phyloP scores from a whole-genome alignment of 2,329 filamentous ascomycete species.

The Fusarium verrucosum region DNA sequence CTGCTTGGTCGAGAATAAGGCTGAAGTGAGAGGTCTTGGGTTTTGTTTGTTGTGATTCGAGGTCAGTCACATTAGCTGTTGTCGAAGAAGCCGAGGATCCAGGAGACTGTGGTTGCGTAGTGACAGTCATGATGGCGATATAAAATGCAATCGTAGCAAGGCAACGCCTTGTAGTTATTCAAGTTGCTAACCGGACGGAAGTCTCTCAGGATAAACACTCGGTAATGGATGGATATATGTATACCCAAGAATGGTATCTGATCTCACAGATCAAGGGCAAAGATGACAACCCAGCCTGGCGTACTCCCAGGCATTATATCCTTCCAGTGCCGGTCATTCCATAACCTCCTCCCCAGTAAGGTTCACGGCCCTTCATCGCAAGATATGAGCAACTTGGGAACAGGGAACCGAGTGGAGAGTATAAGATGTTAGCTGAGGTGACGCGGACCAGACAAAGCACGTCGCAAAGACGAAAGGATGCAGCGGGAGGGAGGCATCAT shows the following conservation, averaged over 20 bases:
- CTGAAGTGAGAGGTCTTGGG: constrained; percentile 57
- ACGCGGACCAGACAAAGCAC: constrained; percentile 6
- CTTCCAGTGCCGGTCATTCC: neutral
- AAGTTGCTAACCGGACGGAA: neutral
- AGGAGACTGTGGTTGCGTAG: constrained; percentile 34
- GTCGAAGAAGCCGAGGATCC: constrained; percentile 37
- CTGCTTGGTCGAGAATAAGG: constrained; percentile 66
- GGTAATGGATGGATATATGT: neutral
- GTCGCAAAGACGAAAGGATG: constrained; percentile 7
- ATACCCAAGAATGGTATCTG: neutral
- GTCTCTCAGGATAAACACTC: neutral
- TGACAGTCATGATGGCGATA: constrained; percentile 3
- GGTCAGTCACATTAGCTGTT: constrained; percentile 46
- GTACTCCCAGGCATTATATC: constrained; percentile 27
- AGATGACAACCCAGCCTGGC: neutral
- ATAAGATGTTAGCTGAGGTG: constrained; percentile 5
- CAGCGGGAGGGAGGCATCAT: constrained; percentile 5
- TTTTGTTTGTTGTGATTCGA: constrained; percentile 53
- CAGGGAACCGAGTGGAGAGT: constrained; percentile 2
- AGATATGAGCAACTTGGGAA: neutral
- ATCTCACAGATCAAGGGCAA: neutral
- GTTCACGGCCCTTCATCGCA: constrained; percentile 13
- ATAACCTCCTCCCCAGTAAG: constrained; percentile 7
- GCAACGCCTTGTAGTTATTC: neutral
- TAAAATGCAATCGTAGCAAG: neutral